phyloP scores from a whole-genome alignment of 176 grass and related monocot species.

The Musa troglodytarum region DNA sequence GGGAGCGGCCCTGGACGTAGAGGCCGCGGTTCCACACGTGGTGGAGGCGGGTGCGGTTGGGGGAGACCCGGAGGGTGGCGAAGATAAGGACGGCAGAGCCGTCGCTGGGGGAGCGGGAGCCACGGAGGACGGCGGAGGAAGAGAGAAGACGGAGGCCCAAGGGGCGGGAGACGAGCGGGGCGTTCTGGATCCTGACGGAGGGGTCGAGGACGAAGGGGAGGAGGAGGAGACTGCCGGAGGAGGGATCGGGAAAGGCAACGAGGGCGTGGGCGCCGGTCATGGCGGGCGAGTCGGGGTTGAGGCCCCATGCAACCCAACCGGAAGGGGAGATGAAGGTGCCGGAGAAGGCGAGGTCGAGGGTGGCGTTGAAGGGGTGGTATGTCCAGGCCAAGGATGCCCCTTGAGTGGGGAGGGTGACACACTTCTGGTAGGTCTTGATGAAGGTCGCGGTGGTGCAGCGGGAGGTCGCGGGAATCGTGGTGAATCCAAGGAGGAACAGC shows the following conservation, averaged over 20 bases:
- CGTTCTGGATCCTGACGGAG: constrained; percentile 64
- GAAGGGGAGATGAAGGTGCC: constrained; percentile 87
- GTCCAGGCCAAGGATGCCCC: constrained; percentile 82
- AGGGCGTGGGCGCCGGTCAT: constrained; percentile 81
- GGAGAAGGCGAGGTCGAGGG: constrained; percentile 83
- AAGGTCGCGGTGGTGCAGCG: constrained; percentile 48
- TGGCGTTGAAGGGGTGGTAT: constrained; percentile 78
- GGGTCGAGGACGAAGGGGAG: constrained; percentile 75
- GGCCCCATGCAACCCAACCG: constrained; percentile 90
- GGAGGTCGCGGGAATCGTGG: background rate
- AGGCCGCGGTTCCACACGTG: constrained; percentile 89
- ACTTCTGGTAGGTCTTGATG: constrained; percentile 59
- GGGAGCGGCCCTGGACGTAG: constrained; percentile 96
- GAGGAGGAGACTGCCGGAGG: constrained; percentile 63
- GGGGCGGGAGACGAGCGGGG: constrained; percentile 61
- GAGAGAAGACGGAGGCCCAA: constrained; percentile 71
- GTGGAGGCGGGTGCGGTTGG: constrained; percentile 72
- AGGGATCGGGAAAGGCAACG: constrained; percentile 73
- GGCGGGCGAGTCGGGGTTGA: constrained; percentile 62
- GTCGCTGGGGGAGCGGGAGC: constrained; percentile 36
- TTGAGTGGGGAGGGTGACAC: constrained; percentile 76
- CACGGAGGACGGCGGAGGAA: constrained; percentile 39
- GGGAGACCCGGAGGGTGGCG: constrained; percentile 49
- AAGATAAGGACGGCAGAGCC: constrained; percentile 62
- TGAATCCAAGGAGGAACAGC: background rate